Evolutionary conservation across 2,329 filamentous ascomycete genomes (phyloP).

Genomic region (Fusarium chlamydosporum): DNA sequence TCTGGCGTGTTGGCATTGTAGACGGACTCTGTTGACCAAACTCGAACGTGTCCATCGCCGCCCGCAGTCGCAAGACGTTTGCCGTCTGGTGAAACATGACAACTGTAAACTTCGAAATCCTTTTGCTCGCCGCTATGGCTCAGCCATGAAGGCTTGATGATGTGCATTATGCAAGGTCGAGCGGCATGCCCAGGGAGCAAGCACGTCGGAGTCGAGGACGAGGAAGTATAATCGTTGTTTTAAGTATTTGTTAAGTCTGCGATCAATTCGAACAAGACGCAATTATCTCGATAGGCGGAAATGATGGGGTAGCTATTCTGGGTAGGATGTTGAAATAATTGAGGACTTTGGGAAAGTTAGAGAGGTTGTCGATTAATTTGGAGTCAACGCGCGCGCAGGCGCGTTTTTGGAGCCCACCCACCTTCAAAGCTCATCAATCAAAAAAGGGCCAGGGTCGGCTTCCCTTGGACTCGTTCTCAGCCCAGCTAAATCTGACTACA

Average conservation of each 20-base stretch:
- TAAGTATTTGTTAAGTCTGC: neutral
- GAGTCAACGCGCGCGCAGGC: constrained; percentile 45
- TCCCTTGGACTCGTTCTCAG: neutral
- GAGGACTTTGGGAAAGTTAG: constrained; percentile 28
- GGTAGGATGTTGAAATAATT: constrained; percentile 13
- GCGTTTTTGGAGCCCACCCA: constrained; percentile 41
- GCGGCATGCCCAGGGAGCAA: constrained; percentile 43
- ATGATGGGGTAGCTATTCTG: neutral
- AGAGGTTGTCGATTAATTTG: constrained; percentile 31
- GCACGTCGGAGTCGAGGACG: constrained; percentile 20
- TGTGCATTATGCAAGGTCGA: constrained; percentile 71
- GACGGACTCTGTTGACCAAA: constrained; percentile 97
- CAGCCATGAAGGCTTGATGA: constrained; percentile 96
- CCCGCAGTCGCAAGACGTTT: constrained; percentile 92
- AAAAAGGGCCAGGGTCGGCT: constrained; percentile 37
- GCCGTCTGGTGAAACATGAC: constrained; percentile 95
- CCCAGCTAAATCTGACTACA: constrained; percentile 2
- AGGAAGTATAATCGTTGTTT: neutral
- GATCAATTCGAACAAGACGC: constrained; percentile 20
- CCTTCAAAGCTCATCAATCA: constrained; percentile 15
- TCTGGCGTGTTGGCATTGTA: constrained; percentile 80
- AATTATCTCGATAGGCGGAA: neutral
- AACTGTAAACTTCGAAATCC: constrained; percentile 98
- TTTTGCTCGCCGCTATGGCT: constrained; percentile 98
- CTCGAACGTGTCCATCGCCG: constrained; percentile 96